Evolutionary conservation across 2,329 filamentous ascomycete species (phyloP).

Genomic region (Xylariaceae sp.): DNA sequence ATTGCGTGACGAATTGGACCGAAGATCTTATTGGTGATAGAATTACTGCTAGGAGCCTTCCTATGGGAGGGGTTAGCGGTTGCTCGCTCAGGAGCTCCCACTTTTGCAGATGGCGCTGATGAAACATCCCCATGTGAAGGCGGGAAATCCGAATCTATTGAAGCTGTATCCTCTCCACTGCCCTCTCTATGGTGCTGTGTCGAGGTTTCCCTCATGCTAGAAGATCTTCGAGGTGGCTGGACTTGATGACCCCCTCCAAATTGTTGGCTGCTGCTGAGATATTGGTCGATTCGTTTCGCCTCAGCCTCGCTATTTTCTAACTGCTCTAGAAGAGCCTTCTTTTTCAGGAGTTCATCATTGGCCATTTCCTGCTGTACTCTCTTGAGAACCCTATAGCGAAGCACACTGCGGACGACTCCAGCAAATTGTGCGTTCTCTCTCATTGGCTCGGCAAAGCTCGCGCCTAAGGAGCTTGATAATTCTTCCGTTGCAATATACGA

Average conservation of each 20-base stretch:
- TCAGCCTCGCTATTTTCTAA: slow-evolving; percentile 94
- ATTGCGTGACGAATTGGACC: slow-evolving; percentile 94
- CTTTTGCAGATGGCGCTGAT: slow-evolving; percentile 70
- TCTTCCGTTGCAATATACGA: slow-evolving; percentile 97
- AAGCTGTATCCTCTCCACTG: slow-evolving; percentile 76
- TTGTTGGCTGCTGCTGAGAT: slow-evolving; percentile 75
- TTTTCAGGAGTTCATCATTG: slow-evolving; percentile 87
- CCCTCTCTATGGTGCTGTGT: slow-evolving; percentile 57
- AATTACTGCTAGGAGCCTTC: slow-evolving; percentile 83
- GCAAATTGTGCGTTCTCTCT: slow-evolving; percentile 97
- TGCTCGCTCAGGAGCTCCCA: slow-evolving; percentile 66
- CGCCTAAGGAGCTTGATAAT: slow-evolving; percentile 82
- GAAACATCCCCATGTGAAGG: slow-evolving; percentile 78
- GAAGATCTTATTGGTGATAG: slow-evolving; percentile 92
- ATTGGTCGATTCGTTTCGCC: slow-evolving; percentile 90
- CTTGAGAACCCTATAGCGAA: slow-evolving; percentile 90
- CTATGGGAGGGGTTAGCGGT: slow-evolving; percentile 62
- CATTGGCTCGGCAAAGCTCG: slow-evolving; percentile 96
- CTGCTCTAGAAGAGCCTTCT: slow-evolving; percentile 77
- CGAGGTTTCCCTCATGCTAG: slow-evolving; percentile 56
- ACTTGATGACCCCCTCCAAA: slow-evolving; percentile 40
- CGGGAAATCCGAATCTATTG: slow-evolving; percentile 95
- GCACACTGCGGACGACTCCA: slow-evolving; percentile 84
- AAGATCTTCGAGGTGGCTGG: slow-evolving; percentile 68
- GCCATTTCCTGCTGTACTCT: slow-evolving; percentile 98